A percentile compares a stretch with the other conserved stretches of the same genome.
Conservation (phyloP, 2,329 filamentous ascomycete species). For the Exophiala sp. region DNA sequence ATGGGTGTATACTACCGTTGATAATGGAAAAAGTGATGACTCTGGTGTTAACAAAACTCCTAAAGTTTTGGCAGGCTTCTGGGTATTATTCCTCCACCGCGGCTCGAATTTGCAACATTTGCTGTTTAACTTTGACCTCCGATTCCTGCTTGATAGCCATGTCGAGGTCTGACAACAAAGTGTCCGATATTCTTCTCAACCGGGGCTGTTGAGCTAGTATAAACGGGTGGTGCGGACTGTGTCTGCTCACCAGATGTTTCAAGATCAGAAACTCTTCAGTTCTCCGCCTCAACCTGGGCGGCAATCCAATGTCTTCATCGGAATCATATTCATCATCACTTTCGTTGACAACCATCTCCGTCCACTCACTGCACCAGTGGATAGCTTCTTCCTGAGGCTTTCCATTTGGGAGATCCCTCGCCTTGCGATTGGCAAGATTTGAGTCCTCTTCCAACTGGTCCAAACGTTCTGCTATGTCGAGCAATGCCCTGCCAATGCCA, state of each 20-base stretch:
- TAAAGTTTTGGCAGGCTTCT: background rate
- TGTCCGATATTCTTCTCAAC: conserved; percentile 54
- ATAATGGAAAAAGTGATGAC: conserved; percentile 33
- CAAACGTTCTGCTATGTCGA: conserved; percentile 43
- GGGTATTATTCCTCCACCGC: conserved; percentile 16
- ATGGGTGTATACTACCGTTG: conserved; percentile 39
- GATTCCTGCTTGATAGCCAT: conserved; percentile 54
- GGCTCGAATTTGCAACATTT: conserved; percentile 19
- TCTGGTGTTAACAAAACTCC: background rate
- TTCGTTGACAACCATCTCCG: conserved; percentile 33
- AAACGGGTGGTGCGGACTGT: conserved; percentile 59
- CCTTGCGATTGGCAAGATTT: conserved; percentile 54
- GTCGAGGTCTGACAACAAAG: conserved; percentile 59
- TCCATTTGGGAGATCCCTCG: conserved; percentile 21
- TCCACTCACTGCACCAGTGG: conserved; percentile 35
- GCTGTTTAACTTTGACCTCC: conserved; percentile 32
- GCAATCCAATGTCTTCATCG: conserved; percentile 31
- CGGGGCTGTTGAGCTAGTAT: conserved; percentile 52
- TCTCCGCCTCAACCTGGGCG: conserved; percentile 40
- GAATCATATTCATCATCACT: conserved; percentile 35
- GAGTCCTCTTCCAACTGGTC: conserved; percentile 61
- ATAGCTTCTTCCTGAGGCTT: conserved; percentile 28
- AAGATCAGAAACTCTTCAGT: conserved; percentile 55
- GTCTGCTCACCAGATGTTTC: conserved; percentile 44
- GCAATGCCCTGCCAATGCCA: conserved; percentile 49